A percentile compares a stretch with the other conserved stretches of the same genome.
Evolutionary conservation across 352 stramenopile species (phyloP).

Genomic region (Globisporangium viniferum): DNA sequence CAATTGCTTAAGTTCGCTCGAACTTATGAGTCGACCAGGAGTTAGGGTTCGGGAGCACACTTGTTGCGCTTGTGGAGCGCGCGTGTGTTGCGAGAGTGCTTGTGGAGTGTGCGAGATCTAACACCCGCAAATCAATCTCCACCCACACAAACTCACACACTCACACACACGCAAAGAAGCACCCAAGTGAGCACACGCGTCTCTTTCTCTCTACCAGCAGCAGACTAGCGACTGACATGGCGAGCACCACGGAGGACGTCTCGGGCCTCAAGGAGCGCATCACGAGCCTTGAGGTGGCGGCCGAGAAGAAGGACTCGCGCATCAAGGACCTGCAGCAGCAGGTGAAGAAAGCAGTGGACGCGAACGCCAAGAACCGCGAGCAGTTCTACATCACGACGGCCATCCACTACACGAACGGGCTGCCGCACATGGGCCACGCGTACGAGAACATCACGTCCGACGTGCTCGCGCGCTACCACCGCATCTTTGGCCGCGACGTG

Average conservation of each 20-base stretch:
- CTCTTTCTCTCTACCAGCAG: not conserved
- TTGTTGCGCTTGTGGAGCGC: not conserved
- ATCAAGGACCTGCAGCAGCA: slow-evolving; percentile 41
- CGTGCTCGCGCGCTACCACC: slow-evolving; percentile 96
- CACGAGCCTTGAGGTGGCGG: slow-evolving; percentile 35
- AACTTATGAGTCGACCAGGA: too few relatives aligned
- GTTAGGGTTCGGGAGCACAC: not conserved
- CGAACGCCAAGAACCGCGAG: slow-evolving; percentile 42
- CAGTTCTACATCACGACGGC: slow-evolving; percentile 98
- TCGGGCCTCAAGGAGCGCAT: slow-evolving; percentile 37
- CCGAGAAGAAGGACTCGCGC: slow-evolving; percentile 27
- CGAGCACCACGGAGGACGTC: slow-evolving; percentile 20
- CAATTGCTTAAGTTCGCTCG: too few relatives aligned
- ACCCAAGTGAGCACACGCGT: not conserved
- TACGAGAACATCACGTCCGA: slow-evolving; percentile 98
- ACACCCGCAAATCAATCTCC: not conserved
- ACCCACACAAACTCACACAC: not conserved
- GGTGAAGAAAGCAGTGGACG: slow-evolving; percentile 37
- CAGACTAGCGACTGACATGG: slow-evolving; percentile 1
- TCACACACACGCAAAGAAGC: slow-evolving; percentile 2
- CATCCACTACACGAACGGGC: slow-evolving; percentile 99
- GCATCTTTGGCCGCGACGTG: slow-evolving; percentile 80
- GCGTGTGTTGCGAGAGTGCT: not conserved
- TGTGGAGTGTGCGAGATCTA: not conserved
- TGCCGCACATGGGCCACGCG: slow-evolving; percentile 98